Evolutionary conservation across 2,329 filamentous ascomycete species (phyloP).

Genomic region (Ramularia endophylla): DNA sequence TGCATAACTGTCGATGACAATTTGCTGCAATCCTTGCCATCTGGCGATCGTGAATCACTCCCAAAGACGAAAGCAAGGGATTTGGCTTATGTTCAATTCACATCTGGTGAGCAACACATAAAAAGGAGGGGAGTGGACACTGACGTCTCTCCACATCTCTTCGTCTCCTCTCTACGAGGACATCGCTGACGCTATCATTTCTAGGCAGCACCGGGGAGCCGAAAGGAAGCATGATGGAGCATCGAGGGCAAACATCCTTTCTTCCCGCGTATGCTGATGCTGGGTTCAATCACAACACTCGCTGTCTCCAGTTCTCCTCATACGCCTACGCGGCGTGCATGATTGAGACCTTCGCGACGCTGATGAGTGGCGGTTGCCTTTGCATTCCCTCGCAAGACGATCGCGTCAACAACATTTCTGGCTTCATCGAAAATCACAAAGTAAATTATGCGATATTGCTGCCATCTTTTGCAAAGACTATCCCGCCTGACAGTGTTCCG

Average conservation of each 20-base stretch:
- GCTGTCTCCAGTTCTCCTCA: conserved; percentile 18
- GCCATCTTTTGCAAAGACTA: conserved; percentile 4
- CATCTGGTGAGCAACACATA: no score
- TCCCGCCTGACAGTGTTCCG: conserved; percentile 3
- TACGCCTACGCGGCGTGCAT: conserved; percentile 19
- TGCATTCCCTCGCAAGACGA: conserved; percentile 19
- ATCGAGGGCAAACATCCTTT: conserved; percentile 9
- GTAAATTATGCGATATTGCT: conserved; percentile 5
- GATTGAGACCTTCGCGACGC: conserved; percentile 2
- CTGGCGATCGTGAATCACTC: no score
- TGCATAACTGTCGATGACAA: no score
- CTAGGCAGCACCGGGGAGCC: conserved; percentile 47
- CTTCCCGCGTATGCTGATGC: background rate
- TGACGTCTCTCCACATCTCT: no score
- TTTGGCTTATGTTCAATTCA: no score
- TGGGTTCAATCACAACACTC: conserved; percentile 3
- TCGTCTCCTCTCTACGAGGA: no score
- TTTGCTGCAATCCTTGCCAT: no score
- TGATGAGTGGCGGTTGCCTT: conserved; percentile 16
- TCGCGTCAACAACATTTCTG: conserved; percentile 10
- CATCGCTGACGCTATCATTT: conserved; percentile 6
- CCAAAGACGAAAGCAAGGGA: no score
- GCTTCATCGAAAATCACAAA: background rate
- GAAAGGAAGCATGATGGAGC: conserved; percentile 11
- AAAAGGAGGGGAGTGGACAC: no score